Evolutionary conservation across 2,329 filamentous ascomycete genomes (phyloP), one percentile per base, ranked within the genome.

Genomic region (Pseudogymnoascus sp.): DNA sequence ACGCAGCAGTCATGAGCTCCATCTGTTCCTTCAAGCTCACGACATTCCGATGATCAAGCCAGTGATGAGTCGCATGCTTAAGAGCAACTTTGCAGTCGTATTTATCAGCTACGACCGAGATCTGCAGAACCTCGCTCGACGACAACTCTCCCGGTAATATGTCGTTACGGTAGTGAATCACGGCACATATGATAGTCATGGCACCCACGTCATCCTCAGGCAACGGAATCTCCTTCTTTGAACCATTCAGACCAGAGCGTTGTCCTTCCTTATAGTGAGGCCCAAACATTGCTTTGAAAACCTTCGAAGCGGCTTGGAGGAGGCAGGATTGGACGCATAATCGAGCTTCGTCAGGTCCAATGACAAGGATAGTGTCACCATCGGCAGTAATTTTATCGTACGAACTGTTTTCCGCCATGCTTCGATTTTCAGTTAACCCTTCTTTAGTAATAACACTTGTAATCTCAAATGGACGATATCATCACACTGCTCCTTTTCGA

Each of bases 351-450:
- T 64, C 66, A 6, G 64, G 62, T 19, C 65, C 65, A 59, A 67
- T 61, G 63, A 65, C 61, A 21, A 68, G 40, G 38, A 67, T 65
- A 33, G 65, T 42, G 26, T 68, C 66, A 40, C 65, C 66, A 61
- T 67, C 64, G 40, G 53, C 1, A 53, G 62, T 64, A 47, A 68
- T 65, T 38, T n/a, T 38, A 38, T 38, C 2, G 13, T n/a, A 6
- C n/a, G 35, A n/a, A 38, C n/a, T 38, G 4, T n/a, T n/a, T 38
- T 38, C 35, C n/a, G 35, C 35, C 35, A 38, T 38, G 35, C 35
- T 38, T 38, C 13, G 15, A n/a, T 4, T 15, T 38, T 38, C 13
- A 38, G 31, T 33, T 33, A 33, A 33, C 10, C 31, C 31, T 33
- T 33, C 10, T 33, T 33, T 33, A 33, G 13, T 38, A 38, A 28